Evolutionary conservation across 106 monocot species (phyloP).

Genomic region (Cymbidium sinense): DNA sequence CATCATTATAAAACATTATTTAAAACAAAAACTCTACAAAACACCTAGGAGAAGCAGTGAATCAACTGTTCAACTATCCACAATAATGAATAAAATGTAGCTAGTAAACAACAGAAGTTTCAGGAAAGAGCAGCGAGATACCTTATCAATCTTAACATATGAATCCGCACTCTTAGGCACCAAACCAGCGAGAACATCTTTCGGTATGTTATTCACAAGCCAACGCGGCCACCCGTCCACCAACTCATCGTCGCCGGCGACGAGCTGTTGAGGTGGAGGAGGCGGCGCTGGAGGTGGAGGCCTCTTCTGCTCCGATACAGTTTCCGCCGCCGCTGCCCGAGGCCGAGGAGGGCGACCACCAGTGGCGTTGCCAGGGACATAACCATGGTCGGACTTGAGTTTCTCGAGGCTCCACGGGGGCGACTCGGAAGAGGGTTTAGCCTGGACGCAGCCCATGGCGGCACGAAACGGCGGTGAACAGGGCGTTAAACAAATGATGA

Average conservation of each 20-base stretch:
- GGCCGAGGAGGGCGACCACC: neutral
- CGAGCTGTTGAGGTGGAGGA: neutral
- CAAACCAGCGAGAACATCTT: slow-evolving; percentile 15
- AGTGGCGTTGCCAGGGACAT: neutral
- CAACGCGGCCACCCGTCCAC: slow-evolving; percentile 28
- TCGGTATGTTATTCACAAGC: slow-evolving; percentile 21
- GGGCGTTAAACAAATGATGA: neutral
- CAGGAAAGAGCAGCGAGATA: neutral
- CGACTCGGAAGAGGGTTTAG: slow-evolving; percentile 1
- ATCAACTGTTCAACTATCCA: neutral
- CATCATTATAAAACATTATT: neutral
- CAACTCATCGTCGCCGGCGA: slow-evolving; percentile 10
- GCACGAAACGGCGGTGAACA: neutral
- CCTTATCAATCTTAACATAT: slow-evolving; percentile 26
- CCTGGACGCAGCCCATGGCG: slow-evolving; percentile 11
- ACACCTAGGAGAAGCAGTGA: neutral
- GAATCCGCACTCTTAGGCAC: slow-evolving; percentile 23
- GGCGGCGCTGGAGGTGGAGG: neutral
- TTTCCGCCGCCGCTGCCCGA: neutral
- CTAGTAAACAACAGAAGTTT: neutral
- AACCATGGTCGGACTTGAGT: slow-evolving; percentile 12
- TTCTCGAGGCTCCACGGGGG: slow-evolving; percentile 2
- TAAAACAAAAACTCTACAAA: neutral
- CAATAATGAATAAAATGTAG: neutral
- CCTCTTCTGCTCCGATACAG: neutral